Base-by-base conservation (phyloP, 164 flowering plant species). In the Annona cherimola region DNA sequence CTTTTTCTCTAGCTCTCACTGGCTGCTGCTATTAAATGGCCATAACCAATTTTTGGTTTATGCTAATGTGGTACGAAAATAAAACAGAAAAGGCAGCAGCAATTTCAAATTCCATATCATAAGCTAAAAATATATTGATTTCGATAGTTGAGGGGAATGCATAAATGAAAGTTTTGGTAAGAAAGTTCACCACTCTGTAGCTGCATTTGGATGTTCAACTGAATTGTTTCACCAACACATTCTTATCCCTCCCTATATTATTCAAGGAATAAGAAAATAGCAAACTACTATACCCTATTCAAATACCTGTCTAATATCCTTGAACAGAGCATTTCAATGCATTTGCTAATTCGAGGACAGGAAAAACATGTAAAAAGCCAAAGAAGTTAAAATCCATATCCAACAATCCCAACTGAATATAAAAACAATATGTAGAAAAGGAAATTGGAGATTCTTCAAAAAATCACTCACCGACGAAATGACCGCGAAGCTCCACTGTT, bases 401-500 rank as follows among this genome's bases (percentile, higher is more conserved):
- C 57, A 50, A 16, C 57, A n/a, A 61, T 61, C 63, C 39, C 35
- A 18, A 61, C 18, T 20, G 19, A 61, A 19, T n/a, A 61, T 26
- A 61, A 20, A 16, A 3, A 61, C 6, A 26, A 61, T 18, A 5
- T 61, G 57, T 11, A 16, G 57, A 16, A 6, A 7, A 5, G 9
- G 35, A 26, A 26, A 26, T 26, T 26, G 35, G 35, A 26, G 35
- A 26, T 26, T 26, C 35, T 26, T 26, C 35, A 26, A 18, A 1
- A 6, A 16, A 4, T 1, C 7, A 50, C 68, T 45, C 18, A 90
- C 98, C 98, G 18, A 92, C 97, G 78, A 95, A 95, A 82, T 95
- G 99, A 39, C 99, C 99, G 0, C 99, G 90, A 74, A 95, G 97
- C 85, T 95, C 92, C 14, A 0, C 4, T 39, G 40, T 42, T 0